Evolutionary conservation across 2,329 filamentous ascomycete genomes (phyloP).

Genomic region (Beauveria scarabaeidicola): DNA sequence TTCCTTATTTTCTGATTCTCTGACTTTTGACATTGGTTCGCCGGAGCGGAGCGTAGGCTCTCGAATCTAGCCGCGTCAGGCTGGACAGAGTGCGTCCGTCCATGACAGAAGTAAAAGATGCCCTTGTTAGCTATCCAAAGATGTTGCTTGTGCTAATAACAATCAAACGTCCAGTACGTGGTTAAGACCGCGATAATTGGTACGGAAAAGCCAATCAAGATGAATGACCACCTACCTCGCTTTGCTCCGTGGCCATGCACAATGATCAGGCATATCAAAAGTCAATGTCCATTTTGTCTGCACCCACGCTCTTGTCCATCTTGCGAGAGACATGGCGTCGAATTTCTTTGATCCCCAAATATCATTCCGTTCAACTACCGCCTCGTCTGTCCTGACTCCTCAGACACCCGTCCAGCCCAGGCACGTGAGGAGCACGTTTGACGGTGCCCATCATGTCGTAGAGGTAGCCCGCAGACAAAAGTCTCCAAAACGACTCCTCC

Average conservation of each 20-base stretch:
- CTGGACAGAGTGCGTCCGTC: conserved; percentile 20
- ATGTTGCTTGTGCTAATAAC: not conserved
- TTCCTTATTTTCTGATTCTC: too few species aligned
- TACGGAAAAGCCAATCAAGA: conserved; percentile 13
- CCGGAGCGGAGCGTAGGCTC: conserved; percentile 18
- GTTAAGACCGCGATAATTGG: conserved; percentile 1
- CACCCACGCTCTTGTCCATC: conserved; percentile 20
- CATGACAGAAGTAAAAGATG: conserved; percentile 20
- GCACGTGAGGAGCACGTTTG: conserved; percentile 35
- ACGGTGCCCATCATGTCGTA: conserved; percentile 47
- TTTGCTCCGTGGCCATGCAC: conserved; percentile 24
- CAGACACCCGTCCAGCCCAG: not conserved
- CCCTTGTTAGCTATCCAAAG: not conserved
- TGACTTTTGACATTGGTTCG: conserved; percentile 14
- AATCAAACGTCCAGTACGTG: not conserved
- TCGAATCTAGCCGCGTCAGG: conserved; percentile 17
- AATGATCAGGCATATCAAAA: conserved; percentile 16
- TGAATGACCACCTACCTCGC: conserved; percentile 18
- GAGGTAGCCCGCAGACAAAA: conserved; percentile 39
- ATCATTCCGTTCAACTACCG: not conserved
- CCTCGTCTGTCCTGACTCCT: not conserved
- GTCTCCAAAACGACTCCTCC: conserved; percentile 19
- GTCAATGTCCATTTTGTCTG: conserved; percentile 23
- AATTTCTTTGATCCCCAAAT: not conserved
- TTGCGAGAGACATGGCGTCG: conserved; percentile 14